A percentile compares a stretch with the other conserved stretches of the same genome.
phyloP scores from a whole-genome alignment of 805 yeast genomes.

The Suhomyces vadensis region DNA sequence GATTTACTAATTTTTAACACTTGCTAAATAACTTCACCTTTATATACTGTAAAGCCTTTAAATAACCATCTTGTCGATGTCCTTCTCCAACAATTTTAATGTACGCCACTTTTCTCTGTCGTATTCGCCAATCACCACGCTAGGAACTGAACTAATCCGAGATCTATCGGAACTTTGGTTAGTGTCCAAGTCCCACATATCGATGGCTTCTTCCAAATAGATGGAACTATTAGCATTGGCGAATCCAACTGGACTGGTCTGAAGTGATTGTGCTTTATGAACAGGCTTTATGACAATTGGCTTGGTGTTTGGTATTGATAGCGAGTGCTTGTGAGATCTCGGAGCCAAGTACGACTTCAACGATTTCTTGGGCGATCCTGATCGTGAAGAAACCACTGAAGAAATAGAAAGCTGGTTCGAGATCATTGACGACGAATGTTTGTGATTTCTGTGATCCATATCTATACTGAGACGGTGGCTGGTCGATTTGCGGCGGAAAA shows the following conservation, averaged over 20 bases:
- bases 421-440: constrained; percentile 29
- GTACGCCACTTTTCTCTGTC: constrained; percentile 68
- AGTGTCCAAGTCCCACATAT: constrained; percentile 32
- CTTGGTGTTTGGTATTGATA: constrained; percentile 10
- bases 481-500: constrained; percentile 17
- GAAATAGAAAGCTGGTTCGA: constrained; percentile 30
- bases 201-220: constrained; percentile 11
- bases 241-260: constrained; percentile 1
- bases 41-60: too few relatives aligned
- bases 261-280: background rate
- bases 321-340: constrained; percentile 16
- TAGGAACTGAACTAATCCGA: constrained; percentile 48
- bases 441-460: constrained; percentile 17
- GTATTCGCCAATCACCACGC: constrained; percentile 62
- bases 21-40: too few relatives aligned
- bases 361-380: constrained; percentile 35
- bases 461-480: constrained; percentile 6
- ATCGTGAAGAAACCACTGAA: constrained; percentile 26
- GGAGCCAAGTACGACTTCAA: constrained; percentile 19
- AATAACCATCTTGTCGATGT: constrained; percentile 9
- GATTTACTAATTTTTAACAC: too few relatives aligned
- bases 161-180: constrained; percentile 40
- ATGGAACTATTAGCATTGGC: background rate
- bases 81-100: constrained; percentile 37
- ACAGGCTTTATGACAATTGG: constrained; percentile 1